phyloP scores from a whole-genome alignment of 2,329 filamentous ascomycete genomes.

The Thielaviopsis euricoi region DNA sequence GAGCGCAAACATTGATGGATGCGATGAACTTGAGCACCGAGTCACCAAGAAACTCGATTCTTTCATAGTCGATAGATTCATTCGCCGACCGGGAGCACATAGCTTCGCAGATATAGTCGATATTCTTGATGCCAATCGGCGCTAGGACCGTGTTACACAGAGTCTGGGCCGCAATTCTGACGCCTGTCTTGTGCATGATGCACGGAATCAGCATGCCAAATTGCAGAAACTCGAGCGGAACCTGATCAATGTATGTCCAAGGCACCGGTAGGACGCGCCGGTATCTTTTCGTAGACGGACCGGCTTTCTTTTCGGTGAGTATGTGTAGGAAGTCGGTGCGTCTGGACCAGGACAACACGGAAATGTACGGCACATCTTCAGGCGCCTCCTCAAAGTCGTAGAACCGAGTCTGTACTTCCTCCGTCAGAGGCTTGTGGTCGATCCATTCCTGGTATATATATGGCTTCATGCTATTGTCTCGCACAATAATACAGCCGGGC shows the following conservation, averaged over 20 bases:
- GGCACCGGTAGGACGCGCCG: slow-evolving; percentile 27
- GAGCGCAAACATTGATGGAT: slow-evolving; percentile 43
- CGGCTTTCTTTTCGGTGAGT: slow-evolving; percentile 7
- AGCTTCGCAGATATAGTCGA: slow-evolving; percentile 46
- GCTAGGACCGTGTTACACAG: slow-evolving; percentile 27
- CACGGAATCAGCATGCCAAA: slow-evolving; percentile 53
- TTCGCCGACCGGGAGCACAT: slow-evolving; percentile 48
- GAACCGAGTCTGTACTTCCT: slow-evolving; percentile 24
- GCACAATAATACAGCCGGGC: slow-evolving; percentile 8
- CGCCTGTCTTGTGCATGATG: slow-evolving; percentile 53
- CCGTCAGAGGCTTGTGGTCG: slow-evolving; percentile 25
- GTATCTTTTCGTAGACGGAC: slow-evolving; percentile 26
- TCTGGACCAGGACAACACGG: slow-evolving; percentile 32
- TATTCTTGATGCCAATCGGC: slow-evolving; percentile 32
- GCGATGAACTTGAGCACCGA: slow-evolving; percentile 62
- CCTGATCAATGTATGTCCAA: slow-evolving; percentile 31
- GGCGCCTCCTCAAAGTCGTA: slow-evolving; percentile 23
- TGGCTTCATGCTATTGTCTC: slow-evolving; percentile 22
- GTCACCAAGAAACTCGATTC: slow-evolving; percentile 78
- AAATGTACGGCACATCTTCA: slow-evolving; percentile 31
- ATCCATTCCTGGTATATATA: slow-evolving; percentile 27
- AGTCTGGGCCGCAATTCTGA: slow-evolving; percentile 42
- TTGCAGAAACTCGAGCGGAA: slow-evolving; percentile 27
- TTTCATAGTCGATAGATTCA: slow-evolving; percentile 56
- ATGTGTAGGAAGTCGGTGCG: slow-evolving; percentile 43